Base-by-base conservation (phyloP, 176 grass and related monocot species). In the Triticum urartu region DNA sequence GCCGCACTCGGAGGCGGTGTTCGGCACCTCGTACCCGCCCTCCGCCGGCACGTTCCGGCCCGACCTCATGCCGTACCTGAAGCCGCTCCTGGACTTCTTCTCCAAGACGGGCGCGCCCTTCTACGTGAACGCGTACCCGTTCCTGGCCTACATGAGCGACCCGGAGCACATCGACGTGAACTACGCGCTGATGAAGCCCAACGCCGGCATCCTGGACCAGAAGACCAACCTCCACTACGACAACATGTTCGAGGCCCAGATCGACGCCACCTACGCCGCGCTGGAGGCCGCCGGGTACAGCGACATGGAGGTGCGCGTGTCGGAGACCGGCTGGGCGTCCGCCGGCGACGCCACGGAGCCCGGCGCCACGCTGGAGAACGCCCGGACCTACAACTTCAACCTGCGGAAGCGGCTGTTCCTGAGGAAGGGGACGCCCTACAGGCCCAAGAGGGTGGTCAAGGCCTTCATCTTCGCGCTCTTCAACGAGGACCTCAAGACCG, bases 241-340 rank as follows among this genome's bases (percentile, higher is more conserved):
- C 85, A 99, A 91, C 97, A 94, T 99, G 97, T 96, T 94, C 86
- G 97, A 96, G 60, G 97, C 97, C 0, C 97, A 99, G 87, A 70
- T 99, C 12, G 97, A 99, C 91, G 97, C 97, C 24, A 89, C 92
- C 18, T 96, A 99, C 86, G 81, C 86, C 70, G 94, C 97, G 39
- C 89, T 99, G 8, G 92, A 94, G 77, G 86, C 82, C 9, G 92
- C 88, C 11, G 93, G 93, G 1, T 99, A 91, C 90, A 9, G 47
- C 3, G 73, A 68, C 39, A 96, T 94, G 92, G 97, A 95, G 83
- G 94, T 96, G 78, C 25, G 88, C 17, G 90, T 99, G 64, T 87
- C 97, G 12, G 97, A 99, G 87, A 99, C 94, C 0, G 97, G 97
- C 0, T 99, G 97, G 97, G 92, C 97, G 30, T 92, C 92, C 26